Evolutionary conservation across 352 stramenopile genomes (phyloP).

Genomic region (Nothophytophthora sp.): DNA sequence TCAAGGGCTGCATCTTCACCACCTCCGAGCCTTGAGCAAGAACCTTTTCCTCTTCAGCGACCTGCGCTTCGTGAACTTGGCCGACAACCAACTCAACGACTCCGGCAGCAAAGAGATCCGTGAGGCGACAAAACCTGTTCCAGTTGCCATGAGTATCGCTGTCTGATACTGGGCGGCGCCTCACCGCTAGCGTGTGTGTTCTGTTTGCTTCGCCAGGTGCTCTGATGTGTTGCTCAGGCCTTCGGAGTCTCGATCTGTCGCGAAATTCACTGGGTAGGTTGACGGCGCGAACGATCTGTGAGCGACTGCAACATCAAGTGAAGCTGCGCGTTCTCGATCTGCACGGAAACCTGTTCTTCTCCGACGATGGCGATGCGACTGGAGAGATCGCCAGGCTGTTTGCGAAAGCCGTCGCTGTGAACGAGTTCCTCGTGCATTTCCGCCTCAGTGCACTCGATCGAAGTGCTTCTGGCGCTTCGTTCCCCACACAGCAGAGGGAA

Average conservation of each 20-base stretch:
- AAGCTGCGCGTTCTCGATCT: constrained; percentile 32
- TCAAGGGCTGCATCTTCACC: constrained; percentile 22
- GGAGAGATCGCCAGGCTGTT: constrained; percentile 26
- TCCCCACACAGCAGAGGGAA: constrained; percentile 6
- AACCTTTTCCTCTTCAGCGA: constrained; percentile 31
- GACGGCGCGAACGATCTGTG: constrained; percentile 24
- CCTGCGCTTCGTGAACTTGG: constrained; percentile 26
- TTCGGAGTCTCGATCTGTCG: constrained; percentile 34
- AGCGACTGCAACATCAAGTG: constrained; percentile 27
- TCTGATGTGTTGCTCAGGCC: constrained; percentile 27
- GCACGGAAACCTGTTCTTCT: constrained; percentile 41
- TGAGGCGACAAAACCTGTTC: too few species aligned
- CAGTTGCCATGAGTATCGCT: too few species aligned
- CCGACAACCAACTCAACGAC: constrained; percentile 44
- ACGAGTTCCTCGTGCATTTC: constrained; percentile 19
- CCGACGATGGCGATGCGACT: constrained; percentile 22
- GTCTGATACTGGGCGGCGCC: too few species aligned
- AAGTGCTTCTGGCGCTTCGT: neutral
- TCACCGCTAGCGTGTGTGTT: too few species aligned
- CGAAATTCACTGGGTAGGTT: constrained; percentile 37
- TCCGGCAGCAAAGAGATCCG: constrained; percentile 27
- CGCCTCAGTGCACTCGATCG: constrained; percentile 13
- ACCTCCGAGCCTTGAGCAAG: constrained; percentile 20
- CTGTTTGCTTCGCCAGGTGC: constrained; percentile 13
- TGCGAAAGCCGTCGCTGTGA: constrained; percentile 16